Percentiles rank a stretch among this genome's conserved stretches.
These are phyloP conservation scores for Lentinula novae-zelandiae DNA, from an alignment of 1,284 basidiomycete genomes.

Conservation along the genomic window DNA sequence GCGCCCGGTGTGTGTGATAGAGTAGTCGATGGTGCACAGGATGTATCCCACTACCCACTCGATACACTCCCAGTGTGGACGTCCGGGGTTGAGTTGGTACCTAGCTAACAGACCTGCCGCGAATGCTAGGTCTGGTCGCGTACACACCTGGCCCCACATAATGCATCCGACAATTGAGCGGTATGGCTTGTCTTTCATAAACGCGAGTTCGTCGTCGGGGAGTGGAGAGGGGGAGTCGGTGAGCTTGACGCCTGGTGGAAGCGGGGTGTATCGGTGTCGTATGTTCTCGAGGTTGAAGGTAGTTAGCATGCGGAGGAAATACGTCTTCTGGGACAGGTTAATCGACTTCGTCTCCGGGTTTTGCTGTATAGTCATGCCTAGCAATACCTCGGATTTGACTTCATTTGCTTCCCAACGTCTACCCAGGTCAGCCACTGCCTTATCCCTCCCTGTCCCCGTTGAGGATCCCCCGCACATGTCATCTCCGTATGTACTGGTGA, in stretches of 20 bases:
- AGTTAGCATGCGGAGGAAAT: background rate
- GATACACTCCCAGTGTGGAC: slow-evolving; percentile 4
- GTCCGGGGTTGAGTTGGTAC: slow-evolving; percentile 19
- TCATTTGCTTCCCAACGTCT: background rate
- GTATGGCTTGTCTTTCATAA: slow-evolving; percentile 8
- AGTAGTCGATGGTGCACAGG: background rate
- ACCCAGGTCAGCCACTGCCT: background rate
- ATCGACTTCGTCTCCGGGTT: background rate
- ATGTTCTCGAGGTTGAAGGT: background rate
- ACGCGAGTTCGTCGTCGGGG: background rate
- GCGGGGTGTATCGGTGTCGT: background rate
- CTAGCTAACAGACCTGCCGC: slow-evolving; percentile 19
- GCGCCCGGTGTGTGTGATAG: background rate
- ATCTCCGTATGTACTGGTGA: slow-evolving; percentile 7
- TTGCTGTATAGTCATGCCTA: slow-evolving; percentile 1
- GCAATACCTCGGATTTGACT: background rate
- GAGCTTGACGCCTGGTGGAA: background rate
- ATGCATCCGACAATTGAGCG: background rate
- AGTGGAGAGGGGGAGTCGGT: background rate
- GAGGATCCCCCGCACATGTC: background rate
- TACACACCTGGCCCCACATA: slow-evolving; percentile 4
- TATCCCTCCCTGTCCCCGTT: background rate
- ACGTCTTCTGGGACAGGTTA: background rate
- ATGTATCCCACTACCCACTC: background rate
- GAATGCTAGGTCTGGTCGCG: slow-evolving; percentile 25